Conservation (phyloP, 2,329 filamentous ascomycete genomes). For the Xylaria sp. region DNA sequence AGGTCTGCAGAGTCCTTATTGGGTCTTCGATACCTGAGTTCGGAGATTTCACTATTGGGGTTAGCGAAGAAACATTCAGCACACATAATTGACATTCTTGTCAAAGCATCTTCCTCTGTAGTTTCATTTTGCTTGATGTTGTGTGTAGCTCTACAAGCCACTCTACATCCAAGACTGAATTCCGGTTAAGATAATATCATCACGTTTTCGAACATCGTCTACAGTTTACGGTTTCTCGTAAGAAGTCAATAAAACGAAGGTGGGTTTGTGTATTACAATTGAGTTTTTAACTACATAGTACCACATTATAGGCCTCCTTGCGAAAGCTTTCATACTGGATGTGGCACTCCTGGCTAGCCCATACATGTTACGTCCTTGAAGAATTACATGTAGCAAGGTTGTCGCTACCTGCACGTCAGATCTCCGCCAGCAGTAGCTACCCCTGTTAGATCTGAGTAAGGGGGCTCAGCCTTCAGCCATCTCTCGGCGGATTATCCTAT, state of each 20-base stretch:
- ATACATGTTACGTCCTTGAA: neutral
- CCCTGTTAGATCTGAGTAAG: neutral
- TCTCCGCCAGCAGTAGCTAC: neutral
- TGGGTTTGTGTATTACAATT: neutral
- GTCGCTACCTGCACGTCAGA: conserved; percentile 1
- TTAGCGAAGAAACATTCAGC: neutral
- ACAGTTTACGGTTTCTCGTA: neutral
- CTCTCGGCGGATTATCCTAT: neutral
- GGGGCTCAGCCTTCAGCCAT: neutral
- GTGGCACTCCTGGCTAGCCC: neutral
- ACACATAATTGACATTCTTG: neutral
- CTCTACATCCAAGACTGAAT: neutral
- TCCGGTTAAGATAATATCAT: neutral
- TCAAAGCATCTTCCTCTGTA: neutral
- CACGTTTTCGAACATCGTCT: neutral
- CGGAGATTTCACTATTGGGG: neutral
- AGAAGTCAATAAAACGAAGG: neutral
- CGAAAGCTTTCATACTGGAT: neutral
- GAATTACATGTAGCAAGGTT: neutral
- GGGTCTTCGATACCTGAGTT: neutral
- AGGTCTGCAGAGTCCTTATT: neutral
- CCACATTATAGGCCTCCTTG: neutral
- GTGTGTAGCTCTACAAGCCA: neutral
- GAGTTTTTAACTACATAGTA: neutral
- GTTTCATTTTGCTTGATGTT: neutral